Percentiles rank a stretch among this genome's conserved stretches.
Conservation (phyloP, 805 yeast species). For the Kodamaea lidongshanica region DNA sequence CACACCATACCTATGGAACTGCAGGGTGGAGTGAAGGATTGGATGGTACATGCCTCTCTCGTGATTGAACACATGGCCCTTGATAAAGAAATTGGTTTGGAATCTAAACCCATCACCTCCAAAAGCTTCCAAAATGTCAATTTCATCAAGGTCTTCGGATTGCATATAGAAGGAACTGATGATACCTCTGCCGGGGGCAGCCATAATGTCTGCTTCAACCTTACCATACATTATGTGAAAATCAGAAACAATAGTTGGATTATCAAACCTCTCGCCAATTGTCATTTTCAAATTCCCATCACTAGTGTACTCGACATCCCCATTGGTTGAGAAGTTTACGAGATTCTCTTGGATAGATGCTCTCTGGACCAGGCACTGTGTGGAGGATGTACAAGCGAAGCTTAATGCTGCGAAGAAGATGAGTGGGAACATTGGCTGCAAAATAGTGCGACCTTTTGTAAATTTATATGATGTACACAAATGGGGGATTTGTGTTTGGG, state of each 20-base stretch:
- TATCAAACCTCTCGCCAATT: constrained; percentile 21
- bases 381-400: no score
- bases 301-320: constrained; percentile 4
- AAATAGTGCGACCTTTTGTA: no score
- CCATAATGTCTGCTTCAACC: constrained; percentile 31
- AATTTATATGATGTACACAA: no score
- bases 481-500: no score
- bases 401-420: no score
- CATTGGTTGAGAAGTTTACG: no score
- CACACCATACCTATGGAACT: constrained; percentile 26
- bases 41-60: constrained; percentile 35
- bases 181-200: constrained; percentile 30
- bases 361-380: no score
- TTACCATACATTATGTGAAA: constrained; percentile 31
- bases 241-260: constrained; percentile 26
- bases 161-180: constrained; percentile 37
- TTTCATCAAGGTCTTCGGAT: constrained; percentile 38
- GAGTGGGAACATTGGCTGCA: no score
- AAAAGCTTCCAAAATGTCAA: constrained; percentile 34
- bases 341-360: neutral
- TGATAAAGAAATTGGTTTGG: constrained; percentile 36
- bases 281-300: constrained; percentile 11
- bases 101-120: constrained; percentile 28
- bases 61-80: constrained; percentile 32
- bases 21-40: constrained; percentile 8